Percentiles rank a stretch among this genome's conserved stretches.
Evolutionary conservation across 2,329 filamentous ascomycete species (phyloP).

Genomic region (Colletotrichum simmondsii): DNA sequence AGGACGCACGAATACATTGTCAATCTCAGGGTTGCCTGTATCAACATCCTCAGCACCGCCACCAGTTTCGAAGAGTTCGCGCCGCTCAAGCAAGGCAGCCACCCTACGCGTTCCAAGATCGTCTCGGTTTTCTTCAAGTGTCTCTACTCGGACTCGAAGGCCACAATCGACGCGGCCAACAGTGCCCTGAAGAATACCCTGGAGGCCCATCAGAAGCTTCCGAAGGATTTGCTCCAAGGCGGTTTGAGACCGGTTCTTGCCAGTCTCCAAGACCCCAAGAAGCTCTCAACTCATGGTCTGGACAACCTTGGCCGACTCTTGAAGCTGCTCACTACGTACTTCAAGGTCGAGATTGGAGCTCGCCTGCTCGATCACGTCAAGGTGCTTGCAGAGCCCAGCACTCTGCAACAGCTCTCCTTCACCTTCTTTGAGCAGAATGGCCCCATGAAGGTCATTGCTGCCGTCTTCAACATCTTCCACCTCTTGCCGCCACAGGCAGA

Average conservation of each 20-base stretch:
- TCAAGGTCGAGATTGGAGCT: slow-evolving; percentile 97
- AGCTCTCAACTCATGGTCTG: slow-evolving; percentile 87
- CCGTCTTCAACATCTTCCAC: slow-evolving; percentile 97
- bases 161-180: slow-evolving; percentile 94
- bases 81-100: slow-evolving; percentile 70
- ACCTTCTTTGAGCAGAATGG: slow-evolving; percentile 92
- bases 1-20: slow-evolving; percentile 96
- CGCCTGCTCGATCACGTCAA: slow-evolving; percentile 95
- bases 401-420: slow-evolving; percentile 91
- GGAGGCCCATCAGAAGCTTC: slow-evolving; percentile 88
- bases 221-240: slow-evolving; percentile 94
- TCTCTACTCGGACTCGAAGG: slow-evolving; percentile 90
- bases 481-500: slow-evolving; percentile 91
- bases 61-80: slow-evolving; percentile 94
- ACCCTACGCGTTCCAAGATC: slow-evolving; percentile 74
- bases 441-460: slow-evolving; percentile 93
- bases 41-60: slow-evolving; percentile 90
- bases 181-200: slow-evolving; percentile 89
- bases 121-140: slow-evolving; percentile 98
- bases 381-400: slow-evolving; percentile 82
- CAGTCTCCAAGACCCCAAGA: slow-evolving; percentile 93
- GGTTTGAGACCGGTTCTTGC: slow-evolving; percentile 95
- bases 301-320: slow-evolving; percentile 91
- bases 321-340: slow-evolving; percentile 95
- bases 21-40: slow-evolving; percentile 90